Evolutionary conservation across 2,329 filamentous ascomycete genomes (phyloP), one percentile per base, ranked within the genome.

Genomic region (Dryadomyces quercivorus): DNA sequence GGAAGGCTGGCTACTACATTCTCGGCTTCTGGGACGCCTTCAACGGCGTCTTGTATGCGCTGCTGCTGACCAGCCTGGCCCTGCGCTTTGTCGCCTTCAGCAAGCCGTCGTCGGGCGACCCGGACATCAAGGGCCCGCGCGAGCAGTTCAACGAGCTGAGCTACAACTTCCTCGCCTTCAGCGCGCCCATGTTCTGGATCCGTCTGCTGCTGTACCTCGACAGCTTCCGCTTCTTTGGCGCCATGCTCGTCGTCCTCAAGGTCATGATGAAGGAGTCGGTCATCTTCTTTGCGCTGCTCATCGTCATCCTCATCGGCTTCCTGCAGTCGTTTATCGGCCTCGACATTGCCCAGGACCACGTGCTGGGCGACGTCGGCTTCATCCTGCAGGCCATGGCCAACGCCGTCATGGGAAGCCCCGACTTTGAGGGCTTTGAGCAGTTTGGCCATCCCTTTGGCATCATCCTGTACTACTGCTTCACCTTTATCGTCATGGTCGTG

Each of bases 21-120:
- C 76, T 98, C 54, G 85, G 88, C 20, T 98, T 98, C 68, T 97
- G 93, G 93, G 96, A 95, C 63, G 87, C 87, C 22, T 95, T 98
- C 74, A 98, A 98, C 68, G 78, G 80, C 26, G 76, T 85, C 0
- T 76, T 98, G 0, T 98, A 98, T 68, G 69, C 78, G 0, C 74
- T 97, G 1, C 75, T 98, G 38, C 80, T 82, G 0, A 79, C 87
- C 3, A 95, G 88, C 2, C 84, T 98, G 59, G 72, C 87, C 45
- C 72, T 91, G 42, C 85, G 93, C 38, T 78, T 95, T 61, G 75
- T 94, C 50, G 92, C 90, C 2, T 74, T 95, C 10, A 77, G 76
- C 9, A 81, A 92, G 52, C 50, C 55, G 2, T 44, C 50, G 15
- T 50, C 59, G 15, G 31, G 50, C 59, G 73, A 75, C 0, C 47